Evolutionary conservation across 2,329 filamentous ascomycete species (phyloP).

Genomic region (Drechslera avenae): DNA sequence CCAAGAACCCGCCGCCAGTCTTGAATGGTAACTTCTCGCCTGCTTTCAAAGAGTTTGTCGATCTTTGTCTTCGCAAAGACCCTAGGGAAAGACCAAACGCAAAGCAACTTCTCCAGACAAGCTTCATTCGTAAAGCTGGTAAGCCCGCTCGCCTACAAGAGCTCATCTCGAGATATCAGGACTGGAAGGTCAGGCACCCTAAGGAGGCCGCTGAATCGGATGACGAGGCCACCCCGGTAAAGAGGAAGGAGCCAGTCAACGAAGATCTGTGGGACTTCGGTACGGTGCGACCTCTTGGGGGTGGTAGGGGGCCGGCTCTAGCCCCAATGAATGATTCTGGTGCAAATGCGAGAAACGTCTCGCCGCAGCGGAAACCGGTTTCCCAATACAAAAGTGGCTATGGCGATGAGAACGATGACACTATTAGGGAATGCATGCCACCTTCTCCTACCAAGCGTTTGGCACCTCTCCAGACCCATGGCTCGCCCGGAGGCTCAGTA

Average conservation of each 20-base stretch:
- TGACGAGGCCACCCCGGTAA: conserved; percentile 43
- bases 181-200: conserved; percentile 84
- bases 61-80: conserved; percentile 80
- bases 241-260: conserved; percentile 58
- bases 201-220: conserved; percentile 63
- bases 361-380: conserved; percentile 44
- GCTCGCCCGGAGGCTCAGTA: conserved; percentile 48
- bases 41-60: conserved; percentile 58
- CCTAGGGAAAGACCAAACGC: conserved; percentile 87
- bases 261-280: conserved; percentile 99
- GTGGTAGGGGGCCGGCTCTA: conserved; percentile 60
- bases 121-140: conserved; percentile 89
- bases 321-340: conserved; percentile 80
- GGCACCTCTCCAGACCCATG: conserved; percentile 35
- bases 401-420: conserved; percentile 48
- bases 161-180: conserved; percentile 85
- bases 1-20: conserved; percentile 86
- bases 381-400: conserved; percentile 26
- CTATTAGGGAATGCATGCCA: conserved; percentile 44
- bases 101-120: conserved; percentile 83
- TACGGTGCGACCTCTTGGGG: conserved; percentile 77
- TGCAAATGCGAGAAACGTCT: conserved; percentile 69
- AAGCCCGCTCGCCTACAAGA: conserved; percentile 97
- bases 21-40: conserved; percentile 60
- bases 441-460: conserved; percentile 52